Evolutionary conservation across 441 rosid genomes (phyloP).

Genomic region (Syzygium syzygioides): DNA sequence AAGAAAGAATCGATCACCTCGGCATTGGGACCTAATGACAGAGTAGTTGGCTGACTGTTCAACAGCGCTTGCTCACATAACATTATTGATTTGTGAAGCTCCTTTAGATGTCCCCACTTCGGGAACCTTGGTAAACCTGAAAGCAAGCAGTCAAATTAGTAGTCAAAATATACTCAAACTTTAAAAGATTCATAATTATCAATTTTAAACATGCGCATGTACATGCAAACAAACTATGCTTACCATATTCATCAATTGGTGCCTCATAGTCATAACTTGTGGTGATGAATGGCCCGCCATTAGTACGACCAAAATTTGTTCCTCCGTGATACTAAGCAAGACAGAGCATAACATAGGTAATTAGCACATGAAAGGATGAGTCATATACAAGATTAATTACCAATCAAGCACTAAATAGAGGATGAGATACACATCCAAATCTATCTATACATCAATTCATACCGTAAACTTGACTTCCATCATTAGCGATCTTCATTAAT

Average conservation of each 20-base stretch:
- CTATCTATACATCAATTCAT: background rate
- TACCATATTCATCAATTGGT: constrained; percentile 96
- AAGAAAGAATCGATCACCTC: constrained; percentile 42
- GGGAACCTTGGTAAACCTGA: constrained; percentile 86
- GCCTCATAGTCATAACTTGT: constrained; percentile 99
- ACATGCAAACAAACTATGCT: constrained; percentile 6
- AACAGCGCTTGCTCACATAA: constrained; percentile 63
- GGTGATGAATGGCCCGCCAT: constrained; percentile 95
- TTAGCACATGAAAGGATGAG: background rate
- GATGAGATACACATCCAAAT: background rate
- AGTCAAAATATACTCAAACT: background rate
- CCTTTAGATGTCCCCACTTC: constrained; percentile 94
- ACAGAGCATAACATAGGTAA: constrained; percentile 1
- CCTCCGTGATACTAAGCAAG: constrained; percentile 85
- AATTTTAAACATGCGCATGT: background rate
- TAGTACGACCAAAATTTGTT: constrained; percentile 90
- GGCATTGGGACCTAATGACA: constrained; percentile 57
- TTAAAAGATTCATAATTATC: background rate
- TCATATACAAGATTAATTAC: background rate
- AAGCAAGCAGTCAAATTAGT: constrained; percentile 12
- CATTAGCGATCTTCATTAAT: background rate
- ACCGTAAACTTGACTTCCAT: background rate
- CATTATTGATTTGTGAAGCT: constrained; percentile 80
- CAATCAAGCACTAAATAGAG: background rate
- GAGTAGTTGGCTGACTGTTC: constrained; percentile 36